phyloP scores from a whole-genome alignment of 805 yeast genomes.

The Pichia nakasei region DNA sequence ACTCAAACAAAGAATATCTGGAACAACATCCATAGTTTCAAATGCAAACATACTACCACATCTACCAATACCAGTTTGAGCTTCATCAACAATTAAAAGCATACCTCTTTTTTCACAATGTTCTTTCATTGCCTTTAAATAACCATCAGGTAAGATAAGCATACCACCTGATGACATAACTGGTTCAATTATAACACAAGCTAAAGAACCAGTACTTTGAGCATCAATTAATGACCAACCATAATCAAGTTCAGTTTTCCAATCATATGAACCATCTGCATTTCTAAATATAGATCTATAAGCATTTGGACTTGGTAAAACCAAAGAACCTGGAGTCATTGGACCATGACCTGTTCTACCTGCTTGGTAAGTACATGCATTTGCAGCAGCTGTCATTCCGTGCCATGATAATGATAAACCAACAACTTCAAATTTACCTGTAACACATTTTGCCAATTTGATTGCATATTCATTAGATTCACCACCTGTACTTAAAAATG shows the following conservation, averaged over 20 bases:
- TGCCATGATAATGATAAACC: slow-evolving; percentile 25
- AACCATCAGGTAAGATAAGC: slow-evolving; percentile 33
- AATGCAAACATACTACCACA: slow-evolving; percentile 39
- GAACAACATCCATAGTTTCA: slow-evolving; percentile 24
- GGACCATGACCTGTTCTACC: slow-evolving; percentile 24
- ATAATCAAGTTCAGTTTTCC: slow-evolving; percentile 23
- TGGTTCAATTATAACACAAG: slow-evolving; percentile 44
- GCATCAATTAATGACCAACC: slow-evolving; percentile 23
- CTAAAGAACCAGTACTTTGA: slow-evolving; percentile 32
- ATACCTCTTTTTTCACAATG: slow-evolving; percentile 33
- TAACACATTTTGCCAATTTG: slow-evolving; percentile 23
- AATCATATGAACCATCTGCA: slow-evolving; percentile 22
- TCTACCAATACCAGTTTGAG: slow-evolving; percentile 48
- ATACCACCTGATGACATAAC: slow-evolving; percentile 47
- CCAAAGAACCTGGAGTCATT: slow-evolving; percentile 20
- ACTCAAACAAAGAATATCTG: slow-evolving; percentile 26
- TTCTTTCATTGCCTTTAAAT: slow-evolving; percentile 18
- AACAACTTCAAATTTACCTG: slow-evolving; percentile 23
- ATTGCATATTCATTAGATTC: slow-evolving; percentile 29
- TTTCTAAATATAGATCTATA: slow-evolving; percentile 22
- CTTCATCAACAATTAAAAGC: slow-evolving; percentile 45
- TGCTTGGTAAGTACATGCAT: slow-evolving; percentile 19
- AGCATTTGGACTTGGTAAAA: slow-evolving; percentile 22
- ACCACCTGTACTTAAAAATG: slow-evolving; percentile 25
- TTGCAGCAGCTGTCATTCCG: slow-evolving; percentile 24